Evolutionary conservation across 257 asterid species (phyloP).

Genomic region (Coffea canephora): DNA sequence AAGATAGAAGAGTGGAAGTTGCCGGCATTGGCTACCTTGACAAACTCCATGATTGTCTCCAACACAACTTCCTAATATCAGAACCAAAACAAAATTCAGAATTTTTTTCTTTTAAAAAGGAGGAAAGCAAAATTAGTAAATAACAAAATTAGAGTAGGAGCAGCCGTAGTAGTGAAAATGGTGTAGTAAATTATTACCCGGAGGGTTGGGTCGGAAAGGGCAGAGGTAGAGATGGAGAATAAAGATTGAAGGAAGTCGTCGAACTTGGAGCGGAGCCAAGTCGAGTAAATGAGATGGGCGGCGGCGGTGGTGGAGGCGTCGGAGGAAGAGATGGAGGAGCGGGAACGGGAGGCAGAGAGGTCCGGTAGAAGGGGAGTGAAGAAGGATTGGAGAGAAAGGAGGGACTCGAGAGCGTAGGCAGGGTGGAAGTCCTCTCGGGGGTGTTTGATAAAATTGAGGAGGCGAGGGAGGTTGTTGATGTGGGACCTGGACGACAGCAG

Average conservation of each 20-base stretch:
- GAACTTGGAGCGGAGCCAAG: slow-evolving; percentile 81
- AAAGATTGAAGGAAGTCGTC: slow-evolving; percentile 52
- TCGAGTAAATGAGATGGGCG: slow-evolving; percentile 47
- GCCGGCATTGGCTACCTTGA: slow-evolving; percentile 78
- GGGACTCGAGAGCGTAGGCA: slow-evolving; percentile 54
- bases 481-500: slow-evolving; percentile 67
- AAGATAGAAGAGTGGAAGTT: slow-evolving; percentile 73
- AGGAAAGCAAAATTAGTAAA: too few relatives aligned
- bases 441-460: slow-evolving; percentile 43
- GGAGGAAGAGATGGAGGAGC: slow-evolving; percentile 4
- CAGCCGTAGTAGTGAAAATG: too few relatives aligned
- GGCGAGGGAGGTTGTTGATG: slow-evolving; percentile 70
- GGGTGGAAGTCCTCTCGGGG: too few relatives aligned
- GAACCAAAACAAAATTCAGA: not conserved
- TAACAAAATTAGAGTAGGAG: too few relatives aligned
- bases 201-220: slow-evolving; percentile 48
- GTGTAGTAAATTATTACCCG: slow-evolving; percentile 31
- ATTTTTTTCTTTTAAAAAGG: not conserved
- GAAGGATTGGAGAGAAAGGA: slow-evolving; percentile 80
- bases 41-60: slow-evolving; percentile 84
- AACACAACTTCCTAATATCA: slow-evolving; percentile 64
- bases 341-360: slow-evolving; percentile 41
- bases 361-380: slow-evolving; percentile 70
- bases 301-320: slow-evolving; percentile 18
- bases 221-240: slow-evolving; percentile 39